Conservation (phyloP, 177 flowering plant genomes). For the Tripterygium wilfordii region DNA sequence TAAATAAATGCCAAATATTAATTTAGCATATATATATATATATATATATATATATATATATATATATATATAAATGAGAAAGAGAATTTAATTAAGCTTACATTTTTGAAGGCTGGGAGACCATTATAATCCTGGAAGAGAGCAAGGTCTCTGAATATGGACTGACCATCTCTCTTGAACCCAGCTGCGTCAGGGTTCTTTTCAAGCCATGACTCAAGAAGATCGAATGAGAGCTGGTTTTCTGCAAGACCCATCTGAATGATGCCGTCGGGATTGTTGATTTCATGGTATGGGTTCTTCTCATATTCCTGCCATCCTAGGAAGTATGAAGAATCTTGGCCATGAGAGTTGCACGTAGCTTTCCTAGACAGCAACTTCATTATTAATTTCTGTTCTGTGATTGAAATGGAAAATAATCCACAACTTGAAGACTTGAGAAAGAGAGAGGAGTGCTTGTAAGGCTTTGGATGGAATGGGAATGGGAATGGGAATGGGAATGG, state of each 20-base stretch:
- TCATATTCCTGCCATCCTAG: constrained; percentile 87
- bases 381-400: neutral
- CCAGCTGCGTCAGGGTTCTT: constrained; percentile 67
- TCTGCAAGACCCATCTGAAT: constrained; percentile 97
- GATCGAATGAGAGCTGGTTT: constrained; percentile 89
- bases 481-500: neutral
- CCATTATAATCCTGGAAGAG: constrained; percentile 95
- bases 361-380: constrained; percentile 56
- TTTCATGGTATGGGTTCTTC: constrained; percentile 69
- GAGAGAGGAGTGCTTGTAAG: neutral
- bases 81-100: constrained; percentile 20
- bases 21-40: neutral
- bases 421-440: constrained; percentile 1
- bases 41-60: neutral
- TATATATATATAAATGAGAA: neutral
- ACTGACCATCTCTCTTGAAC: constrained; percentile 56
- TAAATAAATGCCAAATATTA: neutral
- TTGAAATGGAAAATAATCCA: neutral
- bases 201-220: constrained; percentile 75
- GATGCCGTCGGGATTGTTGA: constrained; percentile 58
- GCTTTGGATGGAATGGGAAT: constrained; percentile 2
- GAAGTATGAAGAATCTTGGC: constrained; percentile 83
- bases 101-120: constrained; percentile 78
- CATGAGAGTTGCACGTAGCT: constrained; percentile 67
- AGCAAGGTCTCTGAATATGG: constrained; percentile 82